Evolutionary conservation across 2,329 filamentous ascomycete genomes (phyloP).

Genomic region (Ilyonectria sp.): DNA sequence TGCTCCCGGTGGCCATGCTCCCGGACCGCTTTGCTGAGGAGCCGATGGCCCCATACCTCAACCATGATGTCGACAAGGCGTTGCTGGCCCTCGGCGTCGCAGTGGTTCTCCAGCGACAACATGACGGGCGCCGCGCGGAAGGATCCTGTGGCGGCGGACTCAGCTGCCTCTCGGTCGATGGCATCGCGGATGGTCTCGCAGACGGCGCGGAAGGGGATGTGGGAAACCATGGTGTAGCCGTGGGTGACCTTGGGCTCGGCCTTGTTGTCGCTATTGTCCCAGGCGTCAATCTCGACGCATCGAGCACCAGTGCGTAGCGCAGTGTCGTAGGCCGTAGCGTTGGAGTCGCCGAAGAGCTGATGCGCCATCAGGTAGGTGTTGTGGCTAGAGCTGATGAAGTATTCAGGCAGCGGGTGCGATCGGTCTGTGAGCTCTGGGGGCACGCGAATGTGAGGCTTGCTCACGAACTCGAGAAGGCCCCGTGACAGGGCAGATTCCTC

Average conservation of each 20-base stretch:
- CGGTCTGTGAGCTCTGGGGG: constrained; percentile 69
- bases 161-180: constrained; percentile 69
- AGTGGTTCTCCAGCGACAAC: constrained; percentile 79
- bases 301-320: constrained; percentile 75
- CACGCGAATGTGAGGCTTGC: constrained; percentile 71
- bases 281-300: constrained; percentile 82
- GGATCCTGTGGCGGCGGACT: constrained; percentile 54
- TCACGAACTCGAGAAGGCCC: constrained; percentile 66
- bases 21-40: constrained; percentile 71
- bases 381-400: constrained; percentile 81
- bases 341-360: constrained; percentile 76
- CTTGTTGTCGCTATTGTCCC: constrained; percentile 74
- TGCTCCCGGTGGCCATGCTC: constrained; percentile 71
- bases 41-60: constrained; percentile 73
- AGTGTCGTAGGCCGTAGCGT: constrained; percentile 74
- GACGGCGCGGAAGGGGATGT: constrained; percentile 75
- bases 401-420: constrained; percentile 75
- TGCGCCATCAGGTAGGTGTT: constrained; percentile 82
- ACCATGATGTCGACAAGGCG: constrained; percentile 76
- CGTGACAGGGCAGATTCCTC: constrained; percentile 54
- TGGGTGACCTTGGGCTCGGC: constrained; percentile 80
- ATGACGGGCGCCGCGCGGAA: constrained; percentile 70
- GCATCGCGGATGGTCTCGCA: constrained; percentile 77
- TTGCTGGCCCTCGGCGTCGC: constrained; percentile 70
- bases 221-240: constrained; percentile 77